Base-by-base conservation (phyloP, 371 early-diverging fungal species). In the Mortierella sp. region DNA sequence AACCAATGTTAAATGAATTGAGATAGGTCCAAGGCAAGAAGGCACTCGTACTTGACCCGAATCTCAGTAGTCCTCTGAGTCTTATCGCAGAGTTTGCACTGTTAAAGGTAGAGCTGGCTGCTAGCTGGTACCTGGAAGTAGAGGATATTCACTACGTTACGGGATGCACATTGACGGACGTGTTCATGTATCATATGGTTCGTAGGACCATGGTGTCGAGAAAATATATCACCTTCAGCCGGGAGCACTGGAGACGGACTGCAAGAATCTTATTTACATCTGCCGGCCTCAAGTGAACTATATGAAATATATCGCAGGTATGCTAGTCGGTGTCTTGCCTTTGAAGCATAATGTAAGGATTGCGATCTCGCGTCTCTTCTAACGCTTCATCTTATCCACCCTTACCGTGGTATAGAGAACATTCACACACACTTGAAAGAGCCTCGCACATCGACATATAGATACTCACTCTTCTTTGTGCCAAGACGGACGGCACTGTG, bases 201-300 rank as follows among this genome's bases (percentile, higher is more conserved):
- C 45, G 19, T 56, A 94, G 92, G 96, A 96, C 62, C 97, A 96
- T 84, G 97, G 96, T 21, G 94, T 95, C 16, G 95, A 96, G 64
- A 95, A 94, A 81, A 91, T 97, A 47, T 94, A 89, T 78, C 91
- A 94, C 71, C 83, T 97, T 19, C 90, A 88, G 42, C 66, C 86
- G 12, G 83, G 81, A 28, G 82, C 82, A 30, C 64, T 89, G 67
- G 89, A 90, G 14, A 88, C 86, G 10, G 95, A 94, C 38, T 83
- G 88, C 72, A 82, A 82, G 45, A 88, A 86, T 58, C 65, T 97
- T 27, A 86, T 96, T 24, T 97, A 95, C 79, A 85, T 97, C 46
- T 88, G 91, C 63, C 84, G 95, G 54, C 95, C 96, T 0, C 90
- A 88, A 48, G 58, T 94, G 23, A 65, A 82, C 49, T 87, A 92